Base-by-base conservation (phyloP, 2,329 filamentous ascomycete species). In the Immersiporthe knoxdaviesiana region DNA sequence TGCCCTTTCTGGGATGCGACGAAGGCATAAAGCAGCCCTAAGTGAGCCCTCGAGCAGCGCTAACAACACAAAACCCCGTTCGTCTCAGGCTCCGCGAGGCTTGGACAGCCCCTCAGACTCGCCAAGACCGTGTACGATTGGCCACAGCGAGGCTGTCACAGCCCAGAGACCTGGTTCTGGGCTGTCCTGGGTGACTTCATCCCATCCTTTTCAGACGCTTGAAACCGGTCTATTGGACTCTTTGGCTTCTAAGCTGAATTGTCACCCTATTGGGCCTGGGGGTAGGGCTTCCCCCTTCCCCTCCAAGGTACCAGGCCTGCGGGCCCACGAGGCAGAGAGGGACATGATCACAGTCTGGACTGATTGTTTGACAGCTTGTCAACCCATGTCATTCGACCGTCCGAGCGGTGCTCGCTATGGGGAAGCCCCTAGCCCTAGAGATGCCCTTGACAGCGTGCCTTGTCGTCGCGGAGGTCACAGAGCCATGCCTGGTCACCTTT, bases 71-170 rank as follows among this genome's bases (percentile, higher is more conserved):
- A 69, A 69, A 69, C 68, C 64, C 44, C n/a, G 35, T 54, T 62
- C 68, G 68, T 69, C 68, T 69, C 68, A 69, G 81, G 76, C 74
- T 79, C 21, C 78, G 81, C 67, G 72, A 78, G 66, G 69, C 77
- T 72, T 73, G 81, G 69, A 69, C 80, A 71, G 70, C 74, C 72
- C 27, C 85, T 83, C 71, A 83, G 80, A 44, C 78, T 81, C 50
- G 63, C 58, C 41, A 84, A 79, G 74, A 78, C 73, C 61, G 18
- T 6, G 39, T 39, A 16, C 61, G n/a, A 67, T 69, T 69, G 68
- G 64, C 35, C 61, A 32, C 27, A 14, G 59, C 12, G 1, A 56
- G 37, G 65, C 58, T 59, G 35, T 35, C 27, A 59, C 11, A 4
- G 21, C 5, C 32, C 32, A 32, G 21, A 27, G 18, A n/a, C 59